These are phyloP conservation scores for Cardamine occulta DNA, from an alignment of 345 rosid species.

Conservation along the genomic window DNA sequence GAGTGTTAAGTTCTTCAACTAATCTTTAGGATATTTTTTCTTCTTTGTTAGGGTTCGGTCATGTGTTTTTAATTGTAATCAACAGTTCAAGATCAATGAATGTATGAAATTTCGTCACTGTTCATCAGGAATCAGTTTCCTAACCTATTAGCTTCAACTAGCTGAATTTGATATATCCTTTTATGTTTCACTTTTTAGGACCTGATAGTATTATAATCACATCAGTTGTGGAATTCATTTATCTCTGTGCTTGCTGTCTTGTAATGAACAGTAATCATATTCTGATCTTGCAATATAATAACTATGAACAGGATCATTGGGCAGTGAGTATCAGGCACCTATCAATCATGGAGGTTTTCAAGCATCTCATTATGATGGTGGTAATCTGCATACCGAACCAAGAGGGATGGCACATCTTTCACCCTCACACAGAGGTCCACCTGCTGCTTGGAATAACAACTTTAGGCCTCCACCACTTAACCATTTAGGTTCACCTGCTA, in stretches of 20 bases:
- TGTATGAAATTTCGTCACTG: background rate
- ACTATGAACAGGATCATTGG: constrained; percentile 52
- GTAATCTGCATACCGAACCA: constrained; percentile 43
- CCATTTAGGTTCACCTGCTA: constrained; percentile 44
- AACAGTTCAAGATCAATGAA: background rate
- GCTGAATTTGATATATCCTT: constrained; percentile 1
- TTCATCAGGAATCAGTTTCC: background rate
- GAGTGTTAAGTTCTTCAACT: constrained; percentile 3
- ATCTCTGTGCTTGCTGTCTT: background rate
- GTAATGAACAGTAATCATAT: background rate
- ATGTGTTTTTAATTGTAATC: background rate
- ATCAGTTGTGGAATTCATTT: background rate
- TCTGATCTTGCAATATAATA: constrained; percentile 37
- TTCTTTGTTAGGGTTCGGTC: background rate
- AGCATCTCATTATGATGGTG: constrained; percentile 44
- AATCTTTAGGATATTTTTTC: background rate
- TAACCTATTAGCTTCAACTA: constrained; percentile 2
- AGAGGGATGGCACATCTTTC: constrained; percentile 48
- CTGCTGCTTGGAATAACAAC: constrained; percentile 48
- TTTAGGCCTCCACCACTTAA: constrained; percentile 40
- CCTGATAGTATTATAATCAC: background rate
- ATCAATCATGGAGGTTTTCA: constrained; percentile 48
- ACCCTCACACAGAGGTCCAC: constrained; percentile 54
- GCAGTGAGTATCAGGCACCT: constrained; percentile 51
- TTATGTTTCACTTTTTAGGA: background rate